Evolutionary conservation across 805 yeast species (phyloP), one percentile per base, ranked within the genome.

Genomic region (Candida michaelii): DNA sequence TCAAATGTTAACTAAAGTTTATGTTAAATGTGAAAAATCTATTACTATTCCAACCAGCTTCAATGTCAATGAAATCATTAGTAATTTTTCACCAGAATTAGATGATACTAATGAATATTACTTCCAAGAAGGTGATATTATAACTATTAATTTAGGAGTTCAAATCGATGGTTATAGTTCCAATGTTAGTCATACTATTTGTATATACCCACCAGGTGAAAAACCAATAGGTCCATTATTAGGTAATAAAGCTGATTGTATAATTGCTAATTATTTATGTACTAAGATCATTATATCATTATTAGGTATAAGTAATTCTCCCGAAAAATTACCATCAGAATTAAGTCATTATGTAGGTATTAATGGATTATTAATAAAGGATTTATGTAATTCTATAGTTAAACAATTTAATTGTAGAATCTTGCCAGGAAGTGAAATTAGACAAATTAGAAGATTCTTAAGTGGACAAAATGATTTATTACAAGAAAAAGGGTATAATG

Each of bases 111-210:
- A 65, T 6, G 71, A 71, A 24, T 54, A 71, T 46, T 62, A 64
- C 40, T 79, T 86, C 53, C 60, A 63, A 42, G 79, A 80, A 17
- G 98, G 98, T 39, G 97, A 93, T 62, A 74, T 90, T 36, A 88
- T 88, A 25, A 90, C 91, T 48, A 76, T 93, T 44, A 71, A 85
- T 10, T 73, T 91, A 21, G 99, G 97, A 37, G 90, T 85, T 46
- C 97, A 93, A 50, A 79, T 93, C 52, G 99, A 93, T 64, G 99
- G 99, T 43, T 93, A 90, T 69, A 86, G 97, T 10, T 82, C 96
- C 1, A 79, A 81, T 60, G 81, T 80, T 9, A 80, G 95, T 21
- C 99, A 93, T 64, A 90, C 97, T 1, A 58, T 89, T 48, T 93
- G 89, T 23, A 81, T 89, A 41, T 85, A 80, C 54, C 95, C 95